Conservation (phyloP, 345 rosid species). For the Hibiscus tridactylites region DNA sequence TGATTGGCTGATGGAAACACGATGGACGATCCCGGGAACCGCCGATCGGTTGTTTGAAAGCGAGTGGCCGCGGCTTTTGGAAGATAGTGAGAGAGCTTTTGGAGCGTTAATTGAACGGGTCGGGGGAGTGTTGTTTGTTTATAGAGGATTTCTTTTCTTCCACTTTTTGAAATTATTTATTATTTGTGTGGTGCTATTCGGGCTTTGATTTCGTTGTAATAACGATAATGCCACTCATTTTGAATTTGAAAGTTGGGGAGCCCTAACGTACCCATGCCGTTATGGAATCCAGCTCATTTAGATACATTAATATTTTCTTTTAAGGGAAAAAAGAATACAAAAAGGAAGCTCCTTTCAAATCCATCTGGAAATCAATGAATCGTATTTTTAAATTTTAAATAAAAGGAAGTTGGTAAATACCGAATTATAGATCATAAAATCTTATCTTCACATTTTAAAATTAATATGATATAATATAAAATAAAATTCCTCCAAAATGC, state of each 20-base stretch:
- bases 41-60: conserved; percentile 10
- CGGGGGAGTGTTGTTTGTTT: neutral
- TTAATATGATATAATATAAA: too few relatives aligned
- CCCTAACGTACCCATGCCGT: conserved; percentile 18
- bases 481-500: too few relatives aligned
- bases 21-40: neutral
- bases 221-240: conserved; percentile 25
- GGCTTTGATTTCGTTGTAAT: conserved; percentile 14
- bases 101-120: conserved; percentile 9
- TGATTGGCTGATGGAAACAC: neutral
- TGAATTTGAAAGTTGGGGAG: conserved; percentile 28
- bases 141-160: neutral
- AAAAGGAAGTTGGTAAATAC: too few relatives aligned
- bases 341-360: neutral
- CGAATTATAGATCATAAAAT: too few relatives aligned
- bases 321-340: neutral
- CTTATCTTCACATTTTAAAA: too few relatives aligned
- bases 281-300: conserved; percentile 12
- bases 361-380: too few relatives aligned
- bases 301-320: neutral
- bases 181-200: neutral
- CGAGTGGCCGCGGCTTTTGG: conserved; percentile 1
- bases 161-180: neutral
- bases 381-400: too few relatives aligned
- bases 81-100: conserved; percentile 13